Conservation (phyloP, 1,284 basidiomycete species). For the Naganishia sp. region DNA sequence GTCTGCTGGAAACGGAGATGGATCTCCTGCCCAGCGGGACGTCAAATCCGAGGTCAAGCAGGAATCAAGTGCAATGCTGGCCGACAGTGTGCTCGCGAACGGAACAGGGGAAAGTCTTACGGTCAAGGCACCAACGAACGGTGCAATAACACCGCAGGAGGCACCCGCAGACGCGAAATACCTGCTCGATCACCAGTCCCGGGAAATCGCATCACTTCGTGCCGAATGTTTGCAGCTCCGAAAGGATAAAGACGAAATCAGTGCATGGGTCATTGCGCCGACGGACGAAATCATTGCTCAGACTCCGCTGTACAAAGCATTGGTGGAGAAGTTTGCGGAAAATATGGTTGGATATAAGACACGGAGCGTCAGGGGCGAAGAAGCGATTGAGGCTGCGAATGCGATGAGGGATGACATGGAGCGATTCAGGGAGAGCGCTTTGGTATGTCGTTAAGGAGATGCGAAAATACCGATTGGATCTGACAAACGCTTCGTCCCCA, state of each 20-base stretch:
- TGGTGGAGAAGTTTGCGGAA: slow-evolving; percentile 27
- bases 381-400: slow-evolving; percentile 22
- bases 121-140: background rate
- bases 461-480: background rate
- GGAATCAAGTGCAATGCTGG: background rate
- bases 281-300: slow-evolving; percentile 26
- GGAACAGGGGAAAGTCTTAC: background rate
- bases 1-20: slow-evolving; percentile 3
- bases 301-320: slow-evolving; percentile 21
- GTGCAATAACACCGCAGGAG: background rate
- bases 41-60: slow-evolving; percentile 13
- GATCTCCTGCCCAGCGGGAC: background rate
- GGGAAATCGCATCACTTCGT: slow-evolving; percentile 18
- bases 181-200: slow-evolving; percentile 22
- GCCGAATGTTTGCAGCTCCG: slow-evolving; percentile 21
- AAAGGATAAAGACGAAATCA: slow-evolving; percentile 22
- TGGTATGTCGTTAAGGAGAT: background rate
- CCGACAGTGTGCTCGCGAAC: slow-evolving; percentile 2
- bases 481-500: background rate
- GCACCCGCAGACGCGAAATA: background rate
- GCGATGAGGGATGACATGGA: slow-evolving; percentile 25
- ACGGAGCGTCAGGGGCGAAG: slow-evolving; percentile 16
- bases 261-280: slow-evolving; percentile 24
- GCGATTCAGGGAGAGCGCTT: slow-evolving; percentile 13
- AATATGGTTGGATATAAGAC: slow-evolving; percentile 22